Evolutionary conservation across 345 rosid genomes (phyloP).

Genomic region (Capsella bursapastoris): DNA sequence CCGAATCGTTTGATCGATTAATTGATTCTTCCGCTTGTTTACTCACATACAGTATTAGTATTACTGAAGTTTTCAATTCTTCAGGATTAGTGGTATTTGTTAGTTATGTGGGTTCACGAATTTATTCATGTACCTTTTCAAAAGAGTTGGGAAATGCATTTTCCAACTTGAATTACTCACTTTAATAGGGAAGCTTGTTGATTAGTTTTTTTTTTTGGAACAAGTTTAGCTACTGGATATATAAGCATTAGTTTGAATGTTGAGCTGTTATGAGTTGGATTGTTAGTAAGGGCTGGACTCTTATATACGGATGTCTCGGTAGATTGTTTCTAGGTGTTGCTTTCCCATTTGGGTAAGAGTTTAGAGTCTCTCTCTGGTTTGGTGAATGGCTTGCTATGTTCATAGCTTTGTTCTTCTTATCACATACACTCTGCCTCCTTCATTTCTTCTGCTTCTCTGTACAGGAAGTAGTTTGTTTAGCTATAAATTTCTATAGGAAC

Average conservation of each 20-base stretch:
- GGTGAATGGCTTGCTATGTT: background rate
- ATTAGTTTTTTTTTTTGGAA: background rate
- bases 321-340: background rate
- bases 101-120: background rate
- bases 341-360: background rate
- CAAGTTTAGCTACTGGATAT: background rate
- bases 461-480: background rate
- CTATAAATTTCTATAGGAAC: background rate
- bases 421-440: background rate
- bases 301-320: too few relatives aligned
- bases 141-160: background rate
- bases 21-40: background rate
- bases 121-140: background rate
- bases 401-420: background rate
- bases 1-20: too few relatives aligned
- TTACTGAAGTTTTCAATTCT: background rate
- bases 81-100: background rate
- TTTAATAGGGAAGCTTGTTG: background rate
- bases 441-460: background rate
- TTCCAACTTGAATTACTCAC: background rate
- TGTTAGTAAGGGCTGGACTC: too few relatives aligned
- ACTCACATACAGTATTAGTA: background rate
- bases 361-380: background rate
- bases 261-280: background rate
- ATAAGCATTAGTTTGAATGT: too few relatives aligned